Evolutionary conservation across 2,329 filamentous ascomycete species (phyloP).

Genomic region (Thelonectria blattea): DNA sequence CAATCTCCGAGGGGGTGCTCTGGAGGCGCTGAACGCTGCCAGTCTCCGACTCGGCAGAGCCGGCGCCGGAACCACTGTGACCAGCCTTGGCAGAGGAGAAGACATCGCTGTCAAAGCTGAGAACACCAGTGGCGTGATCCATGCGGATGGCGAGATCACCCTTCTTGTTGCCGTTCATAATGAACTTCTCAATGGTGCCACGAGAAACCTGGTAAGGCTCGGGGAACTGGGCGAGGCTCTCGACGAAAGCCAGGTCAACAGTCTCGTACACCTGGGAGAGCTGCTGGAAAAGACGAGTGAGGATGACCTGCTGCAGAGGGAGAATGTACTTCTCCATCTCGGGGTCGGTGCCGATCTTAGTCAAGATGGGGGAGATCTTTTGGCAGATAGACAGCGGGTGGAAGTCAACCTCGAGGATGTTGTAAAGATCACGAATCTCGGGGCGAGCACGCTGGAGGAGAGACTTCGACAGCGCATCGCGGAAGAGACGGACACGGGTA

Average conservation of each 20-base stretch:
- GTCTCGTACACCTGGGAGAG: conserved; percentile 99
- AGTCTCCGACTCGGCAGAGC: conserved; percentile 85
- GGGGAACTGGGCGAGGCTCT: conserved; percentile 92
- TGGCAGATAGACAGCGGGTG: conserved; percentile 98
- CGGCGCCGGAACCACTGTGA: conserved; percentile 81
- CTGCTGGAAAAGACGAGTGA: conserved; percentile 98
- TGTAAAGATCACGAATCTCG: conserved; percentile 96
- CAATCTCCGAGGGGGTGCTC: conserved; percentile 97
- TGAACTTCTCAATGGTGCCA: conserved; percentile 97
- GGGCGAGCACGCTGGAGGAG: conserved; percentile 90
- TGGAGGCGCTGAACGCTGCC: conserved; percentile 92
- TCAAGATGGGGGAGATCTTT: conserved; percentile 96
- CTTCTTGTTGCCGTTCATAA: conserved; percentile 99
- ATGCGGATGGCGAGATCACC: conserved; percentile 95
- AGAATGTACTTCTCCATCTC: conserved; percentile 98
- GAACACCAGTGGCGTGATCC: conserved; percentile 91
- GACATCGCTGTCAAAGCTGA: conserved; percentile 97
- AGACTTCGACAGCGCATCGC: conserved; percentile 93
- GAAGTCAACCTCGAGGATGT: conserved; percentile 99
- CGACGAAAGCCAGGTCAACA: conserved; percentile 91
- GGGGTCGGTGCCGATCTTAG: conserved; percentile 88
- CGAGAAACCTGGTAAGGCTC: conserved; percentile 93
- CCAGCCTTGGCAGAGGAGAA: conserved; percentile 96
- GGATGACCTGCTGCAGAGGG: conserved; percentile 96
- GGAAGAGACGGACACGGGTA: conserved; percentile 89